Evolutionary conservation across 1,284 basidiomycete genomes (phyloP).

Genomic region (Cutaneotrichosporon cyanovorans): DNA sequence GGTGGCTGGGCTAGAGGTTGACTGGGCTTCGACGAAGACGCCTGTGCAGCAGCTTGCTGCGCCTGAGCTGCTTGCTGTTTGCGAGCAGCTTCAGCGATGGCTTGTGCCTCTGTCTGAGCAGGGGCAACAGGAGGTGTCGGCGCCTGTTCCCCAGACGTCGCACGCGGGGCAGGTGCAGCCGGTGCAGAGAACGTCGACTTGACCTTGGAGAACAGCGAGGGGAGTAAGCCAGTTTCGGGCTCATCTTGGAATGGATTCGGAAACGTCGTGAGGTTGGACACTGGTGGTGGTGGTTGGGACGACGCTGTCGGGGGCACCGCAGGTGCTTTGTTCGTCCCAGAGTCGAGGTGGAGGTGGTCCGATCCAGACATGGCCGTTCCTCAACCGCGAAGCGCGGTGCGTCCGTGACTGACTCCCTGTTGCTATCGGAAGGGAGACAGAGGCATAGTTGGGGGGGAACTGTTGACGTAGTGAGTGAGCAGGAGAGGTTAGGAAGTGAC

Average conservation of each 20-base stretch:
- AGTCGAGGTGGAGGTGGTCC: slow-evolving; percentile 10
- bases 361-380: slow-evolving; percentile 3
- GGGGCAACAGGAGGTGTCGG: not conserved
- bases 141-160: not conserved
- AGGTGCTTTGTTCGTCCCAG: not conserved
- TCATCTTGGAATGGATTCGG: slow-evolving; percentile 44
- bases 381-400: not conserved
- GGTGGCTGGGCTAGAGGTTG: too few species aligned
- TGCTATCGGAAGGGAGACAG: not conserved
- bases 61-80: slow-evolving; percentile 2
- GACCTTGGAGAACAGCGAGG: slow-evolving; percentile 42
- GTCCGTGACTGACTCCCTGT: too few species aligned
- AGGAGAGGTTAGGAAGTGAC: too few species aligned
- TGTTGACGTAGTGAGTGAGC: too few species aligned
- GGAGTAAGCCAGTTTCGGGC: slow-evolving; percentile 43
- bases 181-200: slow-evolving; percentile 37
- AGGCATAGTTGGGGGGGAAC: not conserved
- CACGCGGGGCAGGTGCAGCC: slow-evolving; percentile 2
- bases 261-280: slow-evolving; percentile 37
- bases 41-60: too few species aligned
- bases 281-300: not conserved
- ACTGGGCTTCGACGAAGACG: too few species aligned
- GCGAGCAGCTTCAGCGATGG: slow-evolving; percentile 33
- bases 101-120: slow-evolving; percentile 36
- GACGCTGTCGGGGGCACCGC: slow-evolving; percentile 2